Conservation (phyloP, 352 stramenopile genomes). For the Globisporangium paroecandrum region DNA sequence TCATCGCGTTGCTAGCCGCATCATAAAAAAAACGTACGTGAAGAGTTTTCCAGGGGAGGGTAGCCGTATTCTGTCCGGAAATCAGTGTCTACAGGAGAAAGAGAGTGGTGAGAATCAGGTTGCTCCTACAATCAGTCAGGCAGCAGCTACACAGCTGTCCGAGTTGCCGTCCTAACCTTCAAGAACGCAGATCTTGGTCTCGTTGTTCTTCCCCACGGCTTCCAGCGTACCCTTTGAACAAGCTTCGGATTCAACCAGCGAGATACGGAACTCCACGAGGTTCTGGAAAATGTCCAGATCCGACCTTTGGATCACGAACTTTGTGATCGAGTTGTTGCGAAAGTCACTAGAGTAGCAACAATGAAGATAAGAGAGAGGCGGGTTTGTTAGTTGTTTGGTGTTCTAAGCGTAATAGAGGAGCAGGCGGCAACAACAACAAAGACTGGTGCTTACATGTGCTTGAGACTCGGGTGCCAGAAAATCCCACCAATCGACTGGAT, state of each 20-base stretch:
- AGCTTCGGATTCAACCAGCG: constrained; percentile 3
- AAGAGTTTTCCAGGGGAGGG: neutral
- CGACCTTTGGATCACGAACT: constrained; percentile 20
- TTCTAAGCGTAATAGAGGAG: neutral
- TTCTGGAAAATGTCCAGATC: constrained; percentile 17
- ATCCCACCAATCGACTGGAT: constrained; percentile 18
- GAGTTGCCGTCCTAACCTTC: constrained; percentile 7
- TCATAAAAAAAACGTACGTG: neutral
- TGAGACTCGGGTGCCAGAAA: constrained; percentile 17
- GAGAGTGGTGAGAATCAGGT: neutral
- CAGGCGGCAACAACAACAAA: neutral
- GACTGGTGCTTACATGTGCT: constrained; percentile 11
- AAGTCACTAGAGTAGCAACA: constrained; percentile 15
- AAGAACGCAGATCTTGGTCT: constrained; percentile 10
- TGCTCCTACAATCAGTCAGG: neutral
- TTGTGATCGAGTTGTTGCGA: constrained; percentile 20
- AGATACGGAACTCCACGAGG: constrained; percentile 8
- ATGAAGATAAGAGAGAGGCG: too few relatives aligned
- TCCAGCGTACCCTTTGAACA: constrained; percentile 3
- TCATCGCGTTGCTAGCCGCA: neutral
- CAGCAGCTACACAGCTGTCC: neutral
- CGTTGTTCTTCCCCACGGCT: neutral
- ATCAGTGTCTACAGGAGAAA: neutral
- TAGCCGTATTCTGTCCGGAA: neutral
- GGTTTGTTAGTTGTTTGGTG: neutral